Evolutionary conservation across 768 basidiomycete species (phyloP), one percentile per base, ranked within the genome.

Genomic region (Tubosaeta sp.): DNA sequence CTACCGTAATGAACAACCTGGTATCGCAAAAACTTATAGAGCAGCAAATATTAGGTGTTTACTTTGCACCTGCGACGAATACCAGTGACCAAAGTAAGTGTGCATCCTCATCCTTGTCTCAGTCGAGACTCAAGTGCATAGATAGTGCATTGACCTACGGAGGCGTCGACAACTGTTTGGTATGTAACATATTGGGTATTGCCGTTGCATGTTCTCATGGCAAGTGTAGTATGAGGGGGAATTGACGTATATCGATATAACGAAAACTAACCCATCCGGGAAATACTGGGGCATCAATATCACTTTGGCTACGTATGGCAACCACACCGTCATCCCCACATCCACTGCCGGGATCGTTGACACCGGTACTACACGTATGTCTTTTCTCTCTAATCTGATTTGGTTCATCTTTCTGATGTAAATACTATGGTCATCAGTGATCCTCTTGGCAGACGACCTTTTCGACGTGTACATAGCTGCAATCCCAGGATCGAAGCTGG

Each of bases 301-400:
- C 14, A 56, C 53, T n/a, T 38, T 34, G 26, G 6, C 25, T 10
- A 52, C 55, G 9, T 57, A 54, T 29, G 60, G 58, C 31, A 12
- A n/a, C 8, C 41, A 38, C 27, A 48, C 43, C 13, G 17, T 57
- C 29, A 60, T 62, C 13, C 43, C 51, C 3, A 38, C 32, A 2
- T 66, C 58, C 6, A 52, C 50, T 9, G 58, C 65, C 33, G 65
- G 65, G 6, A 62, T 66, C 19, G 65, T 66, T 42, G 65, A 66
- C 43, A 59, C 57, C 14, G 64, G 64, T 25, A 66, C 63, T 22
- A 59, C 59, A 25, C 59, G 59, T 61, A 54, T 19, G 59, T 45
- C n/a, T n/a, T 9, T 29, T 19, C 44, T 29, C 37, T 44, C 9
- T 17, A 11, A 13, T 29, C n/a, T 26, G 26, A n/a, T 37, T 31